Percentiles rank a stretch among this genome's conserved stretches.
Conservation (phyloP, 2,329 filamentous ascomycete genomes). For the Xylaria sp. region DNA sequence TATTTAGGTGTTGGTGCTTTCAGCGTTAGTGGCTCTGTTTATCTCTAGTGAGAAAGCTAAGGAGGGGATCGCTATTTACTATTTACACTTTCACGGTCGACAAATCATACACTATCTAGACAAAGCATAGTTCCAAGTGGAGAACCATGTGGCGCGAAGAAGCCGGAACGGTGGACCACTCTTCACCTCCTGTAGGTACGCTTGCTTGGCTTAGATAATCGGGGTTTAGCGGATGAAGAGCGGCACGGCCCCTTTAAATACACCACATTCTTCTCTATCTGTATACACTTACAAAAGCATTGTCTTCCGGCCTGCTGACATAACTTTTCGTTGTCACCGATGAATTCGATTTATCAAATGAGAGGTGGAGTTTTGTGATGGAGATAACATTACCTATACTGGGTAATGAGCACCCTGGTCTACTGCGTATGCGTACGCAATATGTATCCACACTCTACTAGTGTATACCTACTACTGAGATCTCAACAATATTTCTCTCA, state of each 20-base stretch:
- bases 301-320: neutral
- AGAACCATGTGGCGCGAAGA: conserved; percentile 25
- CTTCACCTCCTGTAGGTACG: neutral
- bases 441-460: neutral
- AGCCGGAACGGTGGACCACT: conserved; percentile 8
- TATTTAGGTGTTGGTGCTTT: neutral
- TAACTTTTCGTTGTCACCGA: neutral
- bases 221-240: neutral
- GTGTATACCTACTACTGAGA: neutral
- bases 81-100: conserved; percentile 12
- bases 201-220: neutral
- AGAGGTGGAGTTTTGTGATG: conserved; percentile 3
- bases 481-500: neutral
- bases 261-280: neutral
- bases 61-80: conserved; percentile 2
- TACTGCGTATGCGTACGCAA: neutral
- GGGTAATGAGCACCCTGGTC: neutral
- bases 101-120: neutral
- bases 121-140: conserved; percentile 3
- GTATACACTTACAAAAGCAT: neutral
- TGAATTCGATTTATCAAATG: neutral
- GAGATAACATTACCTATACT: neutral
- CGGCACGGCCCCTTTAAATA: neutral
- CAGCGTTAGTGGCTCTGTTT: neutral
- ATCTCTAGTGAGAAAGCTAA: conserved; percentile 18